Base-by-base conservation (phyloP, 495 filamentous ascomycete species). In the Saxophila tyrrhenica region DNA sequence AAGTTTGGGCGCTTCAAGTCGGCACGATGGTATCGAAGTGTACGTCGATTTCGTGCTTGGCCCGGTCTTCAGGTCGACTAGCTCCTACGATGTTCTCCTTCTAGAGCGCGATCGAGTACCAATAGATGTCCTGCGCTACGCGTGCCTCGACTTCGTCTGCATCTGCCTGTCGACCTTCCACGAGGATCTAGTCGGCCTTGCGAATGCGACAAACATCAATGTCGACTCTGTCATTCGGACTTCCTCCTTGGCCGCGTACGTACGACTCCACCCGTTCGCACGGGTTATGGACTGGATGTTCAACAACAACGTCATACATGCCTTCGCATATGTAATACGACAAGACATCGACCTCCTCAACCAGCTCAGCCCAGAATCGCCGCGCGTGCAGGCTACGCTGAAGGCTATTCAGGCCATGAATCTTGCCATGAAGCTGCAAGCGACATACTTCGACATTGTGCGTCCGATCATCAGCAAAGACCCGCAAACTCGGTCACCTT, bases 261-360 rank as follows among this genome's bases (percentile, higher is more conserved):
- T 88, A 52, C 78, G 81, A 5, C 75, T 95, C 22, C 92, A 99
- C 69, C 89, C 92, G 9, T 96, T 95, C 61, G 81, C 85, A 19
- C 80, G 92, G 38, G 86, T 89, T 21, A 92, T 95, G 81, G 94
- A 97, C 66, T 97, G 94, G 87, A 76, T 97, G 66, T 95, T 94
- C 65, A 95, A 94, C 61, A 87, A 92, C 59, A 87, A 86, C 57
- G 87, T 95, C 22, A 76, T 95, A 51, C 76, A 76, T 57, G 79
- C 81, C 20, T 67, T 99, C 15, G 89, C 95, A 64, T 74, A 80
- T 48, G 79, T 82, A 13, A 79, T 89, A 38, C 80, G 87, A 51
- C 80, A 90, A 63, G 78, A 92, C 61, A 65, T 84, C 19, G 67
- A 70, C 10, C 79, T 84, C 48, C 73, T 97, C 42, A 73, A 80